Evolutionary conservation across 2,329 filamentous ascomycete species (phyloP).

Genomic region (Lithohypha guttulata): DNA sequence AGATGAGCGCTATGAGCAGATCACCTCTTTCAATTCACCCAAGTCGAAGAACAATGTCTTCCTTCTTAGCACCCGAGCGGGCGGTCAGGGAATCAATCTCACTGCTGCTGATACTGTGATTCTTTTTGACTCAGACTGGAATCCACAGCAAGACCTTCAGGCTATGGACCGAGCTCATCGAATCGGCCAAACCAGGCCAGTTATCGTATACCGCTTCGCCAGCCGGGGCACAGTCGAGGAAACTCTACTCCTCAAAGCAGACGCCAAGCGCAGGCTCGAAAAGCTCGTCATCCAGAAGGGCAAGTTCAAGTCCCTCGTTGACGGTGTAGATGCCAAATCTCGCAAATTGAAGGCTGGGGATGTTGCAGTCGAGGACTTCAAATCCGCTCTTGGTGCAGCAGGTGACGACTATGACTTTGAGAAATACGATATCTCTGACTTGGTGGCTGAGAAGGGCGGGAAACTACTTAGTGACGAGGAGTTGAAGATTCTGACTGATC

Average conservation of each 20-base stretch:
- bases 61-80: slow-evolving; percentile 77
- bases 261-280: slow-evolving; percentile 83
- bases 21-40: slow-evolving; percentile 61
- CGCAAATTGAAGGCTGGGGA: slow-evolving; percentile 28
- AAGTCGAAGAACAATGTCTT: slow-evolving; percentile 58
- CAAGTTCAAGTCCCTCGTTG: slow-evolving; percentile 58
- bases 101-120: slow-evolving; percentile 86
- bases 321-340: slow-evolving; percentile 43
- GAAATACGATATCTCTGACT: slow-evolving; percentile 41
- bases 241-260: slow-evolving; percentile 70
- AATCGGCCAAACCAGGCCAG: slow-evolving; percentile 84
- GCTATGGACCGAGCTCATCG: slow-evolving; percentile 91
- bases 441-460: slow-evolving; percentile 22
- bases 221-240: slow-evolving; percentile 92
- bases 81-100: slow-evolving; percentile 91
- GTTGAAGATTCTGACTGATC: slow-evolving; percentile 66
- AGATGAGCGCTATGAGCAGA: slow-evolving; percentile 56
- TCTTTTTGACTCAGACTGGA: slow-evolving; percentile 84
- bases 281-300: slow-evolving; percentile 95
- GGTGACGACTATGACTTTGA: slow-evolving; percentile 47
- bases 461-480: slow-evolving; percentile 65
- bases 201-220: slow-evolving; percentile 85
- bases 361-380: slow-evolving; percentile 50
- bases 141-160: slow-evolving; percentile 92
- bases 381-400: slow-evolving; percentile 49